Evolutionary conservation across 306 rosid species (phyloP).

Genomic region (Acacia crassicarpa): DNA sequence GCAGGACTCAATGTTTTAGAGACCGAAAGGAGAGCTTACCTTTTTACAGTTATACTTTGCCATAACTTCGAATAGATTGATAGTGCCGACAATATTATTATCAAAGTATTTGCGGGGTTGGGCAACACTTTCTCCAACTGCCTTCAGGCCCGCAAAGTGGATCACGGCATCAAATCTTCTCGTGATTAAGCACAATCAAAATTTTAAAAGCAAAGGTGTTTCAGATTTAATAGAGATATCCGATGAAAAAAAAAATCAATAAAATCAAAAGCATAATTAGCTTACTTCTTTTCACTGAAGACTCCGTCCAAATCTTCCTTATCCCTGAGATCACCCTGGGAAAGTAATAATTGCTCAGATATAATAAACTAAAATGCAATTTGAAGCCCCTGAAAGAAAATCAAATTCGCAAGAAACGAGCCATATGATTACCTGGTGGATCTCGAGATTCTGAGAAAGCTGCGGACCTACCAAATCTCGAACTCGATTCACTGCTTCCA

Average conservation of each 20-base stretch:
- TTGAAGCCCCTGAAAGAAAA: not conserved
- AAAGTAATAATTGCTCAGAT: not conserved
- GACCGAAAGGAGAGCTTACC: slow-evolving; percentile 31
- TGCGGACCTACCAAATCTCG: slow-evolving; percentile 58
- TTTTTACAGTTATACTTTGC: slow-evolving; percentile 64
- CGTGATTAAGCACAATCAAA: slow-evolving; percentile 11
- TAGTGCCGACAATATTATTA: slow-evolving; percentile 63
- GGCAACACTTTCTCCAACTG: slow-evolving; percentile 78
- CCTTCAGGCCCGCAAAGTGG: slow-evolving; percentile 86
- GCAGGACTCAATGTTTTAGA: not conserved
- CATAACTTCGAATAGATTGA: slow-evolving; percentile 72
- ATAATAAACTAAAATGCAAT: not conserved
- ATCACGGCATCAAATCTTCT: slow-evolving; percentile 77
- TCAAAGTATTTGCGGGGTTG: slow-evolving; percentile 57
- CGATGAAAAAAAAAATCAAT: not conserved
- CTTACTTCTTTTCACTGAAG: slow-evolving; percentile 53
- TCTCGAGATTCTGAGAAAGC: slow-evolving; percentile 60
- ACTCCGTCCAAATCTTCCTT: slow-evolving; percentile 57
- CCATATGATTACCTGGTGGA: slow-evolving; percentile 44
- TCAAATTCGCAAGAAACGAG: not conserved
- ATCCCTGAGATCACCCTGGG: slow-evolving; percentile 65
- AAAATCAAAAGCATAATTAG: not conserved
- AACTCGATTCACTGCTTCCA: slow-evolving; percentile 64
- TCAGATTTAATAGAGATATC: not conserved
- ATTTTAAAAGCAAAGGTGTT: not conserved